Evolutionary conservation across 345 rosid species (phyloP).

Genomic region (Pistacia atlantica): DNA sequence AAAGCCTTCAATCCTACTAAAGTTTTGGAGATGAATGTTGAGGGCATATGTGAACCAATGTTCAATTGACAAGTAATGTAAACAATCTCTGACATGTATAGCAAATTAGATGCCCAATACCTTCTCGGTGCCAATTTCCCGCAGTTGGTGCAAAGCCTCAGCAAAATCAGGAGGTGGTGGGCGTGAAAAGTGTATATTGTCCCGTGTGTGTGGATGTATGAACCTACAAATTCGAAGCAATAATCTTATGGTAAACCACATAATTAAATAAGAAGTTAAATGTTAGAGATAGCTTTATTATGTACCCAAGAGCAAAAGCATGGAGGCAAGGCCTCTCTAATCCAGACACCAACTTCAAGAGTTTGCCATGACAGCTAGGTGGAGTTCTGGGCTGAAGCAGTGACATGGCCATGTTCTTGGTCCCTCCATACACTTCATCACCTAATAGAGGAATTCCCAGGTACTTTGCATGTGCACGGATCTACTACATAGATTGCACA

Average conservation of each 20-base stretch:
- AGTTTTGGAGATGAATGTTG: background rate
- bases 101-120: slow-evolving; percentile 24
- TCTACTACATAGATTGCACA: slow-evolving; percentile 43
- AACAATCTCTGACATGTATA: background rate
- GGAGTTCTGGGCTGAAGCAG: slow-evolving; percentile 60
- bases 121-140: slow-evolving; percentile 58
- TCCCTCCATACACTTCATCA: slow-evolving; percentile 89
- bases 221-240: slow-evolving; percentile 45
- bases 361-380: slow-evolving; percentile 40
- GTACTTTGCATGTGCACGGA: slow-evolving; percentile 93
- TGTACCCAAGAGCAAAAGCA: slow-evolving; percentile 85
- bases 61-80: background rate
- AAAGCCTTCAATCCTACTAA: background rate
- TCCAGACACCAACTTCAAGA: slow-evolving; percentile 51
- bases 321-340: slow-evolving; percentile 94
- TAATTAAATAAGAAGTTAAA: background rate
- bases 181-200: slow-evolving; percentile 61
- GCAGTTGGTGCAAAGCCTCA: slow-evolving; percentile 53
- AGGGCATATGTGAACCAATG: background rate
- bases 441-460: slow-evolving; percentile 79
- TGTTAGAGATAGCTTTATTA: slow-evolving; percentile 19
- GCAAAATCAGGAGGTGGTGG: slow-evolving; percentile 83
- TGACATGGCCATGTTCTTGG: slow-evolving; percentile 77
- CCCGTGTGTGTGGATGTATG: slow-evolving; percentile 65
- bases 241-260: too few relatives aligned